Base-by-base conservation (phyloP, 306 rosid genomes). In the Casuarina equisetifolia region DNA sequence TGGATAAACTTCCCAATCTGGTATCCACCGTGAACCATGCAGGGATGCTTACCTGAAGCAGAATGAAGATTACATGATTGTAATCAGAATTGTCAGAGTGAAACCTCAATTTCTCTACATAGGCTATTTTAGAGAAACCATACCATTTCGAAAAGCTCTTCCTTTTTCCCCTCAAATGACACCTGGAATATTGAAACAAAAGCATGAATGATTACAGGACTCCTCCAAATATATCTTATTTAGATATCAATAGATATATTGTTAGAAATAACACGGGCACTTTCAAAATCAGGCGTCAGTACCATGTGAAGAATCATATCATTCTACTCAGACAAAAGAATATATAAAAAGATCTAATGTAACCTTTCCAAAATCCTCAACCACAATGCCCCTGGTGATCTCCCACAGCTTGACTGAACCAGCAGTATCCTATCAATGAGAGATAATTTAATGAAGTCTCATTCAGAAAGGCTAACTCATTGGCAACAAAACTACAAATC, bases 341-440 rank as follows among this genome's bases (percentile, higher is more conserved):
- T 72, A 51, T 76, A 68, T 42, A 72, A 42, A 64, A 85, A 77
- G 64, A 76, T 63, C 75, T 13, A 64, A 51, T 64, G 20, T 77
- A 79, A 96, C 99, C 99, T 96, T 91, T 83, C 99, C 98, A 68
- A 86, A 96, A 88, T 92, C 93, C 83, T 87, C 94, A 84, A 96
- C 82, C 58, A 96, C 91, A 75, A 80, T 81, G 69, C 99, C 98
- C 83, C 85, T 91, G 45, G 99, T 96, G 70, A 96, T 85, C 92
- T 96, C 99, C 99, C 99, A 96, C 74, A 96, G 88, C 87, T 96
- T 96, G 74, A 96, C 99, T 38, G 98, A 91, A 81, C 92, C 92
- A 79, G 96, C 87, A 72, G 98, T 86, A 86, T 96, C 98, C 99
- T 96, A 85, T 44, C 48, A 77, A 9, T 10, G 76, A 58, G 72